Base-by-base conservation (phyloP, 768 basidiomycete genomes). In the Favolaschia claudopus region DNA sequence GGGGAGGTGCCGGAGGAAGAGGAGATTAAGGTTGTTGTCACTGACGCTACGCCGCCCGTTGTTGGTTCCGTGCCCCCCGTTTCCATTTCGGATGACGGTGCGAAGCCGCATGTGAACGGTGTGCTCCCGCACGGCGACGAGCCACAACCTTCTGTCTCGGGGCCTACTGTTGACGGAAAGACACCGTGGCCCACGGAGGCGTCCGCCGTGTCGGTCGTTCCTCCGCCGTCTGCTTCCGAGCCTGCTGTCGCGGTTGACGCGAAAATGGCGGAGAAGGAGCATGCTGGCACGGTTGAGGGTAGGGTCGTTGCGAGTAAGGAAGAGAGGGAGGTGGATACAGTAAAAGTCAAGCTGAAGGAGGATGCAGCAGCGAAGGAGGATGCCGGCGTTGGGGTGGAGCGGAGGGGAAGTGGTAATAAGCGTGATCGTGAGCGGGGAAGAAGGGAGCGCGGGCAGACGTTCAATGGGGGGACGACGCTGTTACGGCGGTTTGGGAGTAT, bases 401-500 rank as follows among this genome's bases (percentile, higher is more conserved):
- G 78, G 59, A 73, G 64, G 37, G 72, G 73, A 53, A 84, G 31
- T 73, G 77, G 19, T 77, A 77, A 34, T 89, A 91, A 66, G 74
- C 72, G 45, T 76, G 77, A 62, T 74, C 60, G 43, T 71, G 73
- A 55, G 63, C 61, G 38, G 68, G 70, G 60, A 70, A 20, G 44
- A 34, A 34, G 25, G 25, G 52, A 8, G 51, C 55, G 27, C 10
- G 45, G 45, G 43, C 57, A 62, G 74, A 78, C 81, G 6, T 67
- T 86, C 48, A 80, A 86, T 0, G 79, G 88, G 46, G 87, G 89
- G 19, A 85, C 88, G 46, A 89, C 88, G 24, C 81, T 93, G n/a
- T 89, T 89, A 58, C 80, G 89, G 73, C 88, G 85, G 77, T 91
- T 93, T 68, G 89, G 89, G 37, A 89, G 86, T 58, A 71, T 93